Base-by-base conservation (phyloP, 2,329 filamentous ascomycete genomes). In the Colletotrichum lindemuthianum region DNA sequence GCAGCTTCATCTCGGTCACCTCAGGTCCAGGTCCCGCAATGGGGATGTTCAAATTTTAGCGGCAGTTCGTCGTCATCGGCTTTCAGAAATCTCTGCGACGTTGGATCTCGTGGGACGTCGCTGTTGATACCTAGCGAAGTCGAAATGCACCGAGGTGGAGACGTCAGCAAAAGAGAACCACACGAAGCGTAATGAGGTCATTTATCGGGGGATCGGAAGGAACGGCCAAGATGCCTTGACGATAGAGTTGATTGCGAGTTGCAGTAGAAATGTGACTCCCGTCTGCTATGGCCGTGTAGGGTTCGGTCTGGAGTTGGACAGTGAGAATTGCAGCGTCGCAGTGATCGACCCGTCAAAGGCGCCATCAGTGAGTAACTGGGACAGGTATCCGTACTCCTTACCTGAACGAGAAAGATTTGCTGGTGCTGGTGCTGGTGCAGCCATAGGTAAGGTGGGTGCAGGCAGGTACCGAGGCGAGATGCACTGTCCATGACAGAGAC, bases 151-250 rank as follows among this genome's bases (percentile, higher is more conserved):
- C 24, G 37, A 44, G 13, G 50, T 61, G 45, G 51, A 43, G 58
- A 32, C 15, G 24, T 36, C 37, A 33, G 36, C 15, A 36, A 36
- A 24, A 34, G 40, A 48, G 48, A 33, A 44, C 40, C 47, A 39
- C 47, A 60, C 52, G 58, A 65, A 61, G 41, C 16, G 58, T 65
- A 65, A 65, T 65, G 61, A 65, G 61, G 58, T 65, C 58, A 57
- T 57, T 65, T 57, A 37, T 47, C 51, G 41, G 56, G 24, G 45
- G 33, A 43, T 37, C 61, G 58, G 57, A 45, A 60, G 47, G 45
- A 13, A 39, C 40, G 50, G 61, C 51, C 45, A 61, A 65, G 43
- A 5, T 11, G 39, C 33, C 24, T 24, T 24, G 24, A 24, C 24
- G 24, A 24, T 24, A 24, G 24, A 24, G 24, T 24, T 36, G 45